Base-by-base conservation (phyloP, 2,329 filamentous ascomycete genomes). In the Metarhizium album region DNA sequence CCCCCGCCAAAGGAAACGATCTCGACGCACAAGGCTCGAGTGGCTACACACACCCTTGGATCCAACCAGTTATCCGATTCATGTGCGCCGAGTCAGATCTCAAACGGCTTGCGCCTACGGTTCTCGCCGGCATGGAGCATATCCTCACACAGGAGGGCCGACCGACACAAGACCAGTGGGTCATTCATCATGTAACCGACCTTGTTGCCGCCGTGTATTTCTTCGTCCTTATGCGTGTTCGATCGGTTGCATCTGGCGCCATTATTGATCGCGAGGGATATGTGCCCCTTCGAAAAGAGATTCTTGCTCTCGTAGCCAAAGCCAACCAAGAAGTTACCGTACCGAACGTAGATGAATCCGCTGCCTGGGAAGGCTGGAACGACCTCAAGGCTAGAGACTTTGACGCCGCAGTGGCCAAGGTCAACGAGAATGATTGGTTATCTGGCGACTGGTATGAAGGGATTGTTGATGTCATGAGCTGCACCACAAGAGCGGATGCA, bases 91-190 rank as follows among this genome's bases (percentile, higher is more conserved):
- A 77, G 23, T 73, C 88, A 9, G 73, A 74, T 1, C 79, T 82
- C 1, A 74, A 78, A 6, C 74, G 72, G 3, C 75, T 90, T 3
- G 80, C 80, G 0, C 85, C 86, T 0, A 86, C 89, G 49, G 77
- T 94, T 0, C 79, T 87, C 46, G 84, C 87, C 0, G 89, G 87
- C 1, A 75, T 90, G 48, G 84, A 85, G 71, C 68, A 71, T 18
- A 74, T 80, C 46, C 58, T 73, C 11, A 62, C 65, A 1, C 71
- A 73, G 0, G 64, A 65, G 13, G 73, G 74, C n/a, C 63, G 60
- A 24, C 66, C 64, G 37, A 71, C 71, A 48, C 63, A 73, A 51
- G 71, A 81, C 55, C 67, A 70, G 50, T 76, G 75, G 76, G 62
- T 74, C 6, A 61, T 70, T 45, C 63, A 66, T 40, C 70, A 82